These are phyloP conservation scores for Penicillium cataractarum DNA, from an alignment of 495 filamentous ascomycete species.

Conservation along the genomic window DNA sequence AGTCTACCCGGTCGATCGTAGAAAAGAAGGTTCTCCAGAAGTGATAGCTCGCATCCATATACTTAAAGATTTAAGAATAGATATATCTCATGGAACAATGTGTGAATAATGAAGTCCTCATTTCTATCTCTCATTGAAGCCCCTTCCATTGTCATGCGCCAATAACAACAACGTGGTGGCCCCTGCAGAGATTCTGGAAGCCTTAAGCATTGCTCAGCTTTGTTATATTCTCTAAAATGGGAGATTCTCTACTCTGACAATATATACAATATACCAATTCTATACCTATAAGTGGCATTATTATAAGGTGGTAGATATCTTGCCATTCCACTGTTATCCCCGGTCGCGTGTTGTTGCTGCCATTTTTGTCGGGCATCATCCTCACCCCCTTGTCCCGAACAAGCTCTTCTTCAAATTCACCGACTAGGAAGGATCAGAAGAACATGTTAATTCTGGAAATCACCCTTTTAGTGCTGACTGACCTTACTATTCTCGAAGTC, in stretches of 20 bases:
- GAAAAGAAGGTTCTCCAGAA: not conserved
- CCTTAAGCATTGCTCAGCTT: not conserved
- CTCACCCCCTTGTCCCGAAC: not conserved
- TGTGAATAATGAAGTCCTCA: not conserved
- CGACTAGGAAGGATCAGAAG: not conserved
- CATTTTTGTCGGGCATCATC: constrained; percentile 1
- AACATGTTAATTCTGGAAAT: not conserved
- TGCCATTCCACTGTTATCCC: not conserved
- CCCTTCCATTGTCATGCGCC: not conserved
- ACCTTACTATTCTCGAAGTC: not conserved
- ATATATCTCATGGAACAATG: not conserved
- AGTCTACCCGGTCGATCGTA: not conserved
- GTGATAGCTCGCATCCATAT: not conserved
- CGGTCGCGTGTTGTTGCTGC: not conserved
- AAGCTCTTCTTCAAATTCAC: not conserved
- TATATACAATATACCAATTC: not conserved
- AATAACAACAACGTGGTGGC: not conserved
- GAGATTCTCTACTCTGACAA: not conserved
- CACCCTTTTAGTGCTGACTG: not conserved
- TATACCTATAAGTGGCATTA: not conserved
- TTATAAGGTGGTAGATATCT: not conserved
- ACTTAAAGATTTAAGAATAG: not conserved
- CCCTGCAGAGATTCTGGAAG: not conserved
- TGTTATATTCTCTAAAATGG: not conserved
- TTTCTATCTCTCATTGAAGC: not conserved